Percentiles rank a stretch among this genome's conserved stretches.
phyloP scores from a whole-genome alignment of 495 filamentous ascomycete genomes.

The Ascobolus immersus region DNA sequence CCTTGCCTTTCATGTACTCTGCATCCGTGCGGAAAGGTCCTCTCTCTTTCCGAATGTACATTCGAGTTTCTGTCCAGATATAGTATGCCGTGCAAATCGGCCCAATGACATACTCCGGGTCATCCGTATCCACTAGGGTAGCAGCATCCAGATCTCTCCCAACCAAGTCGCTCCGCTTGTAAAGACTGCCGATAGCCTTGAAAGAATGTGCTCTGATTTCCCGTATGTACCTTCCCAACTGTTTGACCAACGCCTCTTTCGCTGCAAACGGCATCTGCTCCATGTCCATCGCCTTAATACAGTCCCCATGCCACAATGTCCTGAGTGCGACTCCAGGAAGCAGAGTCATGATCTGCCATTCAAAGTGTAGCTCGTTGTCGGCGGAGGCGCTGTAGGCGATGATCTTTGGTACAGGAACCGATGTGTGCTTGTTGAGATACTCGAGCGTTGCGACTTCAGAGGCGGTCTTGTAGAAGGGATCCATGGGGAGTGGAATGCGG shows the following conservation, averaged over 20 bases:
- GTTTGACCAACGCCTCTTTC: slow-evolving; percentile 19
- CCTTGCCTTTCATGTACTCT: slow-evolving; percentile 14
- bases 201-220: slow-evolving; percentile 12
- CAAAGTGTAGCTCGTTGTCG: slow-evolving; percentile 26
- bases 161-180: slow-evolving; percentile 2
- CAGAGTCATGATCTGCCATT: slow-evolving; percentile 33
- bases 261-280: slow-evolving; percentile 11
- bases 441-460: slow-evolving; percentile 31
- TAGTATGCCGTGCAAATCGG: slow-evolving; percentile 17
- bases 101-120: slow-evolving; percentile 8
- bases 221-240: slow-evolving; percentile 18
- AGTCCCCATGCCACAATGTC: slow-evolving; percentile 22
- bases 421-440: slow-evolving; percentile 22
- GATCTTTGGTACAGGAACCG: slow-evolving; percentile 27
- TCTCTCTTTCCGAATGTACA: slow-evolving; percentile 5
- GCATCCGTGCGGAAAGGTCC: slow-evolving; percentile 14
- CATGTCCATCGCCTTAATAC: too few relatives aligned
- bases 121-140: slow-evolving; percentile 3
- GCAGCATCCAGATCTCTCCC: not conserved
- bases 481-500: slow-evolving; percentile 28
- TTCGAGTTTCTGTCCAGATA: slow-evolving; percentile 16
- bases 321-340: slow-evolving; percentile 21
- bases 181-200: slow-evolving; percentile 19
- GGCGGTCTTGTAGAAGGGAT: slow-evolving; percentile 25
- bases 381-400: slow-evolving; percentile 22